Evolutionary conservation across 495 filamentous ascomycete species (phyloP).

Genomic region (Penicillium cosmopolitanum): DNA sequence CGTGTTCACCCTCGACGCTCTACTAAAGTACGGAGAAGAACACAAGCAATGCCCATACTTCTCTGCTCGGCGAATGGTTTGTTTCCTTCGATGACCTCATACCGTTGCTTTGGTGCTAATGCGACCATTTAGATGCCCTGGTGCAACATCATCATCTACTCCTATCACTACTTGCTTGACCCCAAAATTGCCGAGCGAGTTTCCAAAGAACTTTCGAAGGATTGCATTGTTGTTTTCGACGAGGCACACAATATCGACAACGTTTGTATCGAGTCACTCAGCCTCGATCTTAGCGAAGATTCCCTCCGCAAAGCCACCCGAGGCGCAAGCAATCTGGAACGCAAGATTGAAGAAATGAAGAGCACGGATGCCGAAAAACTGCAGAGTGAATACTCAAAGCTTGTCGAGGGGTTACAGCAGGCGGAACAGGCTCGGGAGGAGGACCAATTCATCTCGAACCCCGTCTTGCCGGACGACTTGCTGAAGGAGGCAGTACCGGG

Average conservation of each 20-base stretch:
- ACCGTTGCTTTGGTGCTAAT: conserved; percentile 10
- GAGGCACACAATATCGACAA: conserved; percentile 99
- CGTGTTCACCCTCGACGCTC: conserved; percentile 92
- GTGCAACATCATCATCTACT: conserved; percentile 99
- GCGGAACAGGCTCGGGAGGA: conserved; percentile 88
- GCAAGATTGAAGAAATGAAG: conserved; percentile 90
- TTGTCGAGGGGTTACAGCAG: conserved; percentile 89
- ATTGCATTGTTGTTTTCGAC: conserved; percentile 98
- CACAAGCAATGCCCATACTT: conserved; percentile 99
- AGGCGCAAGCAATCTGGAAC: conserved; percentile 87
- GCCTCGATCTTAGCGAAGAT: conserved; percentile 95
- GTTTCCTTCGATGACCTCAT: background rate
- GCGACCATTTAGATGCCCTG: conserved; percentile 75
- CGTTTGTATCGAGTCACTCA: conserved; percentile 97
- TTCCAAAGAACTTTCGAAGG: conserved; percentile 93
- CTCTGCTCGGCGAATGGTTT: conserved; percentile 88
- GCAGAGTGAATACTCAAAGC: conserved; percentile 91
- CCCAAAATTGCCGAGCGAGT: conserved; percentile 98
- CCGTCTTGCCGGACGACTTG: conserved; percentile 48
- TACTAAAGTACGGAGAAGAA: conserved; percentile 86
- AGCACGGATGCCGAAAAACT: conserved; percentile 88
- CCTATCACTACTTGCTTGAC: conserved; percentile 97
- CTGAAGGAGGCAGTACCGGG: conserved; percentile 89
- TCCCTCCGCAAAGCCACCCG: conserved; percentile 85
- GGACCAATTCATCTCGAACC: conserved; percentile 96